These are phyloP conservation scores for Aureobasidium musti DNA, from an alignment of 2,329 filamentous ascomycete genomes.

Conservation along the genomic window DNA sequence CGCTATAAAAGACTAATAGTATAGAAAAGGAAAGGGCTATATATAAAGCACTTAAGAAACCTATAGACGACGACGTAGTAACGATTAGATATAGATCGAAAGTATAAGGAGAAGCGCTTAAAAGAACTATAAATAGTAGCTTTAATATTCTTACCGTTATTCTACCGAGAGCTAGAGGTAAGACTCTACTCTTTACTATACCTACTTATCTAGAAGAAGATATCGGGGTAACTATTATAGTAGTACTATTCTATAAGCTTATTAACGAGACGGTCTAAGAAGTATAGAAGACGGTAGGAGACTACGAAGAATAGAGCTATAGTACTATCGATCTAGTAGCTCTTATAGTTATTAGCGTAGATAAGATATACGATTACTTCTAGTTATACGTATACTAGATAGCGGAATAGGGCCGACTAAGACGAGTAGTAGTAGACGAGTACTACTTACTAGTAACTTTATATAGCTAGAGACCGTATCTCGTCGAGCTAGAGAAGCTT, in stretches of 20 bases:
- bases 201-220: constrained; percentile 28
- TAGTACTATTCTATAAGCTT: too few species aligned
- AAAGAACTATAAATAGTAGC: neutral
- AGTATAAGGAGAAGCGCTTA: neutral
- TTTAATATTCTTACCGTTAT: constrained; percentile 27
- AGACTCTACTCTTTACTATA: constrained; percentile 35
- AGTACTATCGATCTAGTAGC: constrained; percentile 17
- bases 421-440: too few species aligned
- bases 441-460: too few species aligned
- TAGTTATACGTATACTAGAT: constrained; percentile 28
- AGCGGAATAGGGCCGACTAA: too few species aligned
- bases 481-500: too few species aligned
- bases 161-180: constrained; percentile 32
- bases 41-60: neutral
- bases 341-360: constrained; percentile 32
- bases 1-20: neutral
- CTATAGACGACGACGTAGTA: neutral
- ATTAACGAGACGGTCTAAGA: too few species aligned
- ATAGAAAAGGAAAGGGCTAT: neutral
- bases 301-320: too few species aligned
- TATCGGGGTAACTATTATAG: too few species aligned
- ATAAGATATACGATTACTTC: constrained; percentile 29
- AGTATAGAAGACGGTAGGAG: too few species aligned
- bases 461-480: too few species aligned
- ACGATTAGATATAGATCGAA: constrained; percentile 1